These are phyloP conservation scores for Aquilaria sinensis DNA, from an alignment of 345 rosid species.

Conservation along the genomic window DNA sequence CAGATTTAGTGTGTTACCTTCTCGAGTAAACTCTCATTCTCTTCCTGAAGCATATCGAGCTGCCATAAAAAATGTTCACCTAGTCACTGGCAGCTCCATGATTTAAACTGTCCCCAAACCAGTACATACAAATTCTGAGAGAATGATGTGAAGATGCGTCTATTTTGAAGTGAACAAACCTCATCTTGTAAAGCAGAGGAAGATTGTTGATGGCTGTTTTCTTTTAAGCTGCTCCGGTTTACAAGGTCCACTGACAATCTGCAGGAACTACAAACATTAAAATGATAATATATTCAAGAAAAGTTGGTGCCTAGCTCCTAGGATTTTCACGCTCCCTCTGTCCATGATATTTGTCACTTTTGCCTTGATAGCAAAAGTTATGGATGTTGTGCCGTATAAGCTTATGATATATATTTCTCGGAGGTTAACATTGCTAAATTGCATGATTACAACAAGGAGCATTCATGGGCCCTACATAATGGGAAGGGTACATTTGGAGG, in stretches of 20 bases:
- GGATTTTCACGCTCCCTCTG: too few species aligned
- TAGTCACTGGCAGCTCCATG: slow-evolving; percentile 8
- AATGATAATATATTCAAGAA: slow-evolving; percentile 5
- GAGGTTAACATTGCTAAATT: too few species aligned
- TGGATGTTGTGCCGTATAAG: too few species aligned
- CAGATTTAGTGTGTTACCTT: slow-evolving; percentile 36
- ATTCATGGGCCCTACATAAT: too few species aligned
- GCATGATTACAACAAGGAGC: too few species aligned
- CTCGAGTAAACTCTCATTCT: slow-evolving; percentile 52
- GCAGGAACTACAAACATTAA: slow-evolving; percentile 19
- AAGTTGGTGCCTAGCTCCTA: neutral
- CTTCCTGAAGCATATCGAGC: slow-evolving; percentile 75
- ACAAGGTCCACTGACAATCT: slow-evolving; percentile 57
- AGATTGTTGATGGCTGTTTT: slow-evolving; percentile 43
- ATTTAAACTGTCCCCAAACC: neutral
- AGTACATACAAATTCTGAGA: neutral
- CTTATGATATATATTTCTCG: too few species aligned
- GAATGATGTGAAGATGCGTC: too few species aligned
- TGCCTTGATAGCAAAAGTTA: too few species aligned
- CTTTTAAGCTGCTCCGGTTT: slow-evolving; percentile 41
- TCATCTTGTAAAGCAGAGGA: slow-evolving; percentile 79
- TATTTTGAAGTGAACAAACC: slow-evolving; percentile 29
- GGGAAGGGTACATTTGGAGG: neutral
- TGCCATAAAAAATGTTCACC: slow-evolving; percentile 30
- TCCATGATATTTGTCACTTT: too few species aligned